A percentile compares a stretch with the other conserved stretches of the same genome.
Conservation (phyloP, 2,329 filamentous ascomycete species). For the Colletotrichum coccodes region DNA sequence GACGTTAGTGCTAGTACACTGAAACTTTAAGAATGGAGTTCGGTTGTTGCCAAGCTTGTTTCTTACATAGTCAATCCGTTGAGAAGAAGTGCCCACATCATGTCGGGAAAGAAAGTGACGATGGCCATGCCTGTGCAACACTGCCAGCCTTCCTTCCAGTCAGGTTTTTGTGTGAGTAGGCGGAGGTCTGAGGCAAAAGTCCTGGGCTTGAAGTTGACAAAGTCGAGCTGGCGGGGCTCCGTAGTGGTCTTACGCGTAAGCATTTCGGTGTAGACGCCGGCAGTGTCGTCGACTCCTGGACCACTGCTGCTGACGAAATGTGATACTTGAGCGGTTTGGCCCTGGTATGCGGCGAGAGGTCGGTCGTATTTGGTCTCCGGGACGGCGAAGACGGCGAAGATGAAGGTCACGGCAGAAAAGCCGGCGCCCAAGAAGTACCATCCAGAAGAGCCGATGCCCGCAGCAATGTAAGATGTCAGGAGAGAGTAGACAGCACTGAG, state of each 20-base stretch:
- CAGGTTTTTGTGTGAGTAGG: constrained; percentile 48
- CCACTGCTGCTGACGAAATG: constrained; percentile 30
- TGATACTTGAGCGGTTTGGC: constrained; percentile 34
- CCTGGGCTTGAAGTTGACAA: constrained; percentile 45
- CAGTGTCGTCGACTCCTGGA: constrained; percentile 33
- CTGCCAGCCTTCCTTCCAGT: constrained; percentile 45
- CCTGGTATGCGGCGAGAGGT: constrained; percentile 47
- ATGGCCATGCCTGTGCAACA: constrained; percentile 41
- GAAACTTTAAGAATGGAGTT: neutral
- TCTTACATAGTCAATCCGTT: constrained; percentile 38
- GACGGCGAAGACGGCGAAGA: constrained; percentile 49
- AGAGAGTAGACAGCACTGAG: constrained; percentile 49
- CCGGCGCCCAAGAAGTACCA: constrained; percentile 55
- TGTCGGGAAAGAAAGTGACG: constrained; percentile 50
- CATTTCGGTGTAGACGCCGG: constrained; percentile 30
- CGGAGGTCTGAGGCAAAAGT: constrained; percentile 48
- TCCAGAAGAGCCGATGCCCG: constrained; percentile 48
- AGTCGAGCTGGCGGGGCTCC: constrained; percentile 43
- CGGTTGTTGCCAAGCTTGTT: neutral
- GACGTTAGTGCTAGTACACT: constrained; percentile 35
- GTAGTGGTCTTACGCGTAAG: constrained; percentile 19
- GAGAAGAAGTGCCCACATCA: constrained; percentile 51
- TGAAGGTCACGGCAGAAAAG: constrained; percentile 43
- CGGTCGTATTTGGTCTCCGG: constrained; percentile 55
- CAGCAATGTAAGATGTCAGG: constrained; percentile 53